Conservation (phyloP, 208 protist species). For the Trypanosoma cruzi region DNA sequence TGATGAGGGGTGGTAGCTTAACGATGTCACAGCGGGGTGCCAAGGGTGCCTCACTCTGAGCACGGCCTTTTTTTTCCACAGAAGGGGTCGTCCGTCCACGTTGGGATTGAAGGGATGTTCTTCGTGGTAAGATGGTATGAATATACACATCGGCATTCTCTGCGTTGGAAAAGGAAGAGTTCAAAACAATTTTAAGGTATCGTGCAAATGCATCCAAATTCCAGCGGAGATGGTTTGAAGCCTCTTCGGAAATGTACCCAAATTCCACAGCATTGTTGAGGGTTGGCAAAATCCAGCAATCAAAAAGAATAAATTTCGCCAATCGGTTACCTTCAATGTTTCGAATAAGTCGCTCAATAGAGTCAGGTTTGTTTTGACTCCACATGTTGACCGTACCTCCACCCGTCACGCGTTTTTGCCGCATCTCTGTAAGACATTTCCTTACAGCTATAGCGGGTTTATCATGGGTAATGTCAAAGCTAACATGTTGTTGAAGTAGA, state of each 20-base stretch:
- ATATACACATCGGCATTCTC: conserved; percentile 17
- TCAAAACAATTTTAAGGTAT: conserved; percentile 87
- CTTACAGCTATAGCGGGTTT: conserved; percentile 32
- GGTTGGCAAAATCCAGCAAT: conserved; percentile 85
- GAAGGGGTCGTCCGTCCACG: neutral
- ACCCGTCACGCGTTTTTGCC: conserved; percentile 44
- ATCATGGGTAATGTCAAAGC: conserved; percentile 21
- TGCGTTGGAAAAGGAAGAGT: conserved; percentile 54
- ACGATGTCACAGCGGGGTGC: conserved; percentile 36
- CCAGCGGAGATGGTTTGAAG: conserved; percentile 80
- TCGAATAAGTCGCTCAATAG: conserved; percentile 51
- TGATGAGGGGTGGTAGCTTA: conserved; percentile 73
- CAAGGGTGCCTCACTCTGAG: neutral
- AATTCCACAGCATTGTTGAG: conserved; percentile 75
- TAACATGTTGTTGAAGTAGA: conserved; percentile 48
- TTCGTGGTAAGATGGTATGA: no score
- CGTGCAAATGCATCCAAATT: conserved; percentile 89
- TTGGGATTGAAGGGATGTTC: no score
- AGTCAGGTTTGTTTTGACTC: conserved; percentile 27
- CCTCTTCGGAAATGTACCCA: conserved; percentile 67
- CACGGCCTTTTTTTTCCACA: conserved; percentile 10
- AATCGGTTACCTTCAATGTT: conserved; percentile 78
- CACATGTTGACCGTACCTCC: conserved; percentile 5
- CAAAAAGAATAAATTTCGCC: conserved; percentile 87
- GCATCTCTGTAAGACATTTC: conserved; percentile 40